Conservation (phyloP, 495 filamentous ascomycete genomes). For the Penicillium mononematosum region DNA sequence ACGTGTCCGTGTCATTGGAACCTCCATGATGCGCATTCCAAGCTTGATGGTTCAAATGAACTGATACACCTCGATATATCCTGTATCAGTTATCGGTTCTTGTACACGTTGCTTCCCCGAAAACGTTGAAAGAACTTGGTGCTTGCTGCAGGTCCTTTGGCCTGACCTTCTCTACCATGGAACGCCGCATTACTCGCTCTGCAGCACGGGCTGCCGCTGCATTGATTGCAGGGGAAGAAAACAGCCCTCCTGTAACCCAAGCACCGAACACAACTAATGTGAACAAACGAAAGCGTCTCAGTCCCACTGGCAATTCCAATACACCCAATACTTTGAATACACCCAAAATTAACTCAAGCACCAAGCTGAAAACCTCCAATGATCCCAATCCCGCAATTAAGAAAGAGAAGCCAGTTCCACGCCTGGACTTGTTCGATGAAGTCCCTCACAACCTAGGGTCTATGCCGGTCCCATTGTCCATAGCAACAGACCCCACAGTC, state of each 20-base stretch:
- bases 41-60: background rate
- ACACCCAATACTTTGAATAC: background rate
- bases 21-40: background rate
- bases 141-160: background rate
- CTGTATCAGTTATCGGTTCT: background rate
- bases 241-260: slow-evolving; percentile 6
- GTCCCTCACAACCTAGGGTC: slow-evolving; percentile 49
- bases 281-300: background rate
- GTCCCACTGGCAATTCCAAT: background rate
- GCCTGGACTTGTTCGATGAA: slow-evolving; percentile 23
- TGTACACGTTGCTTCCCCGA: background rate
- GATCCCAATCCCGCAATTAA: slow-evolving; percentile 3
- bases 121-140: background rate
- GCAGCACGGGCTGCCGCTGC: slow-evolving; percentile 22
- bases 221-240: background rate
- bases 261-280: background rate
- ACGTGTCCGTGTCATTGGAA: background rate
- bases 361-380: background rate
- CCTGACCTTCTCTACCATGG: slow-evolving; percentile 1
- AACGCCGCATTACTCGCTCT: slow-evolving; percentile 29
- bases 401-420: slow-evolving; percentile 20
- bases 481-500: background rate
- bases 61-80: background rate
- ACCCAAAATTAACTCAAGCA: background rate
- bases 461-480: background rate